These are phyloP conservation scores for Monilinia laxa DNA, from an alignment of 2,329 filamentous ascomycete species.

Conservation along the genomic window DNA sequence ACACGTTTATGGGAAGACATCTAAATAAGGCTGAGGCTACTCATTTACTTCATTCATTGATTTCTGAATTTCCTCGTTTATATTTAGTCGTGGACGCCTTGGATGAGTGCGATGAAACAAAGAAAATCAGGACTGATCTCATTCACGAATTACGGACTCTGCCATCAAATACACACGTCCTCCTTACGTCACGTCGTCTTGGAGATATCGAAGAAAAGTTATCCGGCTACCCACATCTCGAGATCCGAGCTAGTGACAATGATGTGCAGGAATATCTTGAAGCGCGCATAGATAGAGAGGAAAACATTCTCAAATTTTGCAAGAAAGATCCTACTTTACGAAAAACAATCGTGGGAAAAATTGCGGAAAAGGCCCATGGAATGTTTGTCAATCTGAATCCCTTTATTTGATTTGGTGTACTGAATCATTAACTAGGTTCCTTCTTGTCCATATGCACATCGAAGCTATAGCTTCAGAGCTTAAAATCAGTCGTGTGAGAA, in stretches of 20 bases:
- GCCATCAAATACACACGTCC: slow-evolving; percentile 32
- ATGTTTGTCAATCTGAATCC: slow-evolving; percentile 5
- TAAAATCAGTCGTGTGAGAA: slow-evolving; percentile 36
- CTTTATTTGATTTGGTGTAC: not conserved
- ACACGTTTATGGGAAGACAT: slow-evolving; percentile 25
- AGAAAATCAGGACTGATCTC: slow-evolving; percentile 28
- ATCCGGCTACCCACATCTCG: slow-evolving; percentile 24
- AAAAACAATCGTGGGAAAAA: slow-evolving; percentile 2
- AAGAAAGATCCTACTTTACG: slow-evolving; percentile 17
- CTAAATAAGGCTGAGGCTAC: slow-evolving; percentile 33
- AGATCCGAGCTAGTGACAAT: slow-evolving; percentile 39
- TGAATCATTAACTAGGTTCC: slow-evolving; percentile 24
- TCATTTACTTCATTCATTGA: slow-evolving; percentile 28
- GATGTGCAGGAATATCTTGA: slow-evolving; percentile 34
- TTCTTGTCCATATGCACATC: slow-evolving; percentile 41
- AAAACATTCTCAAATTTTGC: slow-evolving; percentile 19
- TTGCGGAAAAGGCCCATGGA: slow-evolving; percentile 20
- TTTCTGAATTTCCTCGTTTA: slow-evolving; percentile 28
- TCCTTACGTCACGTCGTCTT: slow-evolving; percentile 41
- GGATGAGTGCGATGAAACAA: slow-evolving; percentile 27
- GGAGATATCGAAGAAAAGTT: slow-evolving; percentile 35
- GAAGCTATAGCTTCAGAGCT: slow-evolving; percentile 38
- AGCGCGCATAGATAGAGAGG: slow-evolving; percentile 12
- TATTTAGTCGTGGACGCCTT: slow-evolving; percentile 32
- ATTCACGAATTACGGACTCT: slow-evolving; percentile 36